Percentiles rank a stretch among this genome's conserved stretches.
These are phyloP conservation scores for Lecanicillium sp. DNA, from an alignment of 2,329 filamentous ascomycete species.

Conservation along the genomic window DNA sequence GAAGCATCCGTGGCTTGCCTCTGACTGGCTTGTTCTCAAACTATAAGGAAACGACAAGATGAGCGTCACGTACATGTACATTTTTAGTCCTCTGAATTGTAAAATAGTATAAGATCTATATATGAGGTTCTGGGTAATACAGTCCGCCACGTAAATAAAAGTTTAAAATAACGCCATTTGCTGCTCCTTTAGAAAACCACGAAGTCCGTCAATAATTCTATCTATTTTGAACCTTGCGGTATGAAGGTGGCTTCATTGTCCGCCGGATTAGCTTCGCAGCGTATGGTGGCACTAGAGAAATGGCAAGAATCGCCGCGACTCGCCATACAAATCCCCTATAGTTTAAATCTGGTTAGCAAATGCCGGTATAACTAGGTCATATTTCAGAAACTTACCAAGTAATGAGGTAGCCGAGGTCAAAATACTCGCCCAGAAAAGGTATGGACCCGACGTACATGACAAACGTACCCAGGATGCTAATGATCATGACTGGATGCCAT, in stretches of 20 bases:
- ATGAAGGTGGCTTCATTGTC: slow-evolving; percentile 84
- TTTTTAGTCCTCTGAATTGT: background rate
- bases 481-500: slow-evolving; percentile 91
- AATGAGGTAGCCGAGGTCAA: slow-evolving; percentile 72
- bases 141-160: background rate
- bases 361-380: background rate
- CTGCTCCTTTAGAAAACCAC: background rate
- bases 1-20: slow-evolving; percentile 24
- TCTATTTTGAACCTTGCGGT: slow-evolving; percentile 79
- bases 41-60: slow-evolving; percentile 23
- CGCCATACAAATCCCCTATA: slow-evolving; percentile 79
- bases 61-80: background rate
- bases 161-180: too few relatives aligned
- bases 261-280: slow-evolving; percentile 76
- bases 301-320: slow-evolving; percentile 67
- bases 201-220: slow-evolving; percentile 20
- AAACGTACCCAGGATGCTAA: slow-evolving; percentile 74
- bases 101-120: background rate
- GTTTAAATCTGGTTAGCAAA: slow-evolving; percentile 13
- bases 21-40: slow-evolving; percentile 46
- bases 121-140: too few relatives aligned
- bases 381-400: slow-evolving; percentile 44
- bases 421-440: slow-evolving; percentile 84
- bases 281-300: slow-evolving; percentile 81
- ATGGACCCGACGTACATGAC: slow-evolving; percentile 72